Base-by-base conservation (phyloP, 129 eudicot genomes). In the Saussurea involucrata region DNA sequence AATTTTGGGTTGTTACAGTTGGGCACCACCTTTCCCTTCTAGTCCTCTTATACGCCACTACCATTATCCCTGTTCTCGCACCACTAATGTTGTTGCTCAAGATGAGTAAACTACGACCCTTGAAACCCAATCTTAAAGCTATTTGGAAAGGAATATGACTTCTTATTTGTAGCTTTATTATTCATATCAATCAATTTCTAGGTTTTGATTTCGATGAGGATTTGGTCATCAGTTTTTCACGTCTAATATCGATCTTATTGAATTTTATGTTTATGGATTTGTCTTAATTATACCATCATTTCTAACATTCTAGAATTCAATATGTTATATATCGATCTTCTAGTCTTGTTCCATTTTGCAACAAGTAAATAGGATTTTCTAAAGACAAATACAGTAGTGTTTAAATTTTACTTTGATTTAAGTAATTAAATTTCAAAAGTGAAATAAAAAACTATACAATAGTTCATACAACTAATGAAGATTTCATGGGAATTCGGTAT, bases 181-280 rank as follows among this genome's bases (percentile, higher is more conserved):
- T 8, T 58, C 5, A 9, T 17, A 36, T 69, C 42, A 9, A 3
- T 69, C 60, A 24, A 63, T 13, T 58, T 78, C 70, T 69, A 78
- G 63, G 76, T 78, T 78, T 78, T 58, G 70, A 37, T 24, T 58
- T 40, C 18, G 70, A 60, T 11, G 75, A 34, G 31, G 49, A 68
- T 4, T 24, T 69, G 70, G 8, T 63, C 33, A 36, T 69, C 9
- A 0, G 63, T n/a, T 69, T 68, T 5, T 58, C 64, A 37, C 69
- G 69, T 57, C 70, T 69, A 18, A 20, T n/a, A 24, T 32, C 24
- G 57, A 58, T 61, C 53, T 69, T 4, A 11, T 21, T 78, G 27
- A 24, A 2, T 65, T 40, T 27, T 12, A 25, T 37, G 60, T 68
- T 24, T 57, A 61, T 77, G 81, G 69, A 77, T 77, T 77, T 77